Percentiles rank a stretch among this genome's conserved stretches.
phyloP scores from a whole-genome alignment of 345 rosid species.

The Acer saccharum region DNA sequence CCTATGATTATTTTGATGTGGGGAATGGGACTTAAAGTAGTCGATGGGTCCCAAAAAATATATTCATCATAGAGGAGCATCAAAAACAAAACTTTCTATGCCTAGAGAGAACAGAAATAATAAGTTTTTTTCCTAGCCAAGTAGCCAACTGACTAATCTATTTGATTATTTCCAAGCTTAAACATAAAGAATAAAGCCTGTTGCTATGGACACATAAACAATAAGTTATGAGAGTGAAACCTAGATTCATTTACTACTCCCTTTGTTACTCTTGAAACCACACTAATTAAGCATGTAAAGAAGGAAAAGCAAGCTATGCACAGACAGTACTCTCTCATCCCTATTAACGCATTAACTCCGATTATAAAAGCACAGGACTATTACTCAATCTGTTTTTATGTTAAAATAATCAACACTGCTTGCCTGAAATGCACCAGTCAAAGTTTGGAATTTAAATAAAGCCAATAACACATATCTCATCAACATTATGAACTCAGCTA shows the following conservation, averaged over 20 bases:
- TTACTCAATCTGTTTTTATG: background rate
- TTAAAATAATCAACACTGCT: background rate
- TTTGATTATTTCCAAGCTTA: background rate
- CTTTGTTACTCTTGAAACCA: background rate
- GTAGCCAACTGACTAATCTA: background rate
- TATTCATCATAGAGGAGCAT: background rate
- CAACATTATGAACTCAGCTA: background rate
- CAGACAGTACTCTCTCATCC: background rate
- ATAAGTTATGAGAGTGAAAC: background rate
- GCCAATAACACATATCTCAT: background rate
- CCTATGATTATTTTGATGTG: background rate
- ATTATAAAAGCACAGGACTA: background rate
- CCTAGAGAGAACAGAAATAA: background rate
- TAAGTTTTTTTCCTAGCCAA: background rate
- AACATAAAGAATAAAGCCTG: background rate
- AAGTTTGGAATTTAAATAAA: constrained; percentile 2
- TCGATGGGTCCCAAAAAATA: background rate
- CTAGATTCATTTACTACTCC: background rate
- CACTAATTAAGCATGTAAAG: background rate
- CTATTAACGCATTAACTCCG: background rate
- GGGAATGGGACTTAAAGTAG: background rate
- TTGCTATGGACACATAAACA: background rate
- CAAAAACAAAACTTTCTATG: background rate
- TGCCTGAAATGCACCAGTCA: background rate
- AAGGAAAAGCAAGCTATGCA: background rate